Evolutionary conservation across 768 basidiomycete species (phyloP), one percentile per base, ranked within the genome.

Genomic region (Termitomyces sp.): DNA sequence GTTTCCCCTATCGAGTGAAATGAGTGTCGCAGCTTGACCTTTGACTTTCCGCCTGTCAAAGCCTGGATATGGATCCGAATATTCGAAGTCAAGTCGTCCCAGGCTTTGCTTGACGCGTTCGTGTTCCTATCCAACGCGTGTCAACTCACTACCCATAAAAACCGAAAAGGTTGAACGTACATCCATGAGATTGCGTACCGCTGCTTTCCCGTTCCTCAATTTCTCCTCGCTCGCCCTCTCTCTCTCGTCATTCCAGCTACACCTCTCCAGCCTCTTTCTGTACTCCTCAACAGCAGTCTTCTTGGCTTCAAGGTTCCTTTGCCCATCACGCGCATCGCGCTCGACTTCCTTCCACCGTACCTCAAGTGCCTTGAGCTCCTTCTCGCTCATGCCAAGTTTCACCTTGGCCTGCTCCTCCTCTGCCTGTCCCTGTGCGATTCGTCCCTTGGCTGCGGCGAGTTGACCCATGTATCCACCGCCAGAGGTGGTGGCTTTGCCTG

Each of bases 391-490:
- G 2, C 75, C 83, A 43, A 97, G 83, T 71, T 89, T 88, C 48
- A 88, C 79, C 49, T 86, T 86, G 57, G 80, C 83, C 69, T 96
- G 92, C 68, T 96, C 89, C 65, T 92, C 92, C 67, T 95, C 94
- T 0, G 95, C 88, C 8, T 83, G 78, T 0, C 87, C 89, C 57
- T 92, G 89, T 0, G 94, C 86, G 0, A 89, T 75, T 3, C 86
- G 85, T 2, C 84, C 84, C 66, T 87, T 86, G 0, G 95, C 92
- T 14, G 92, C 87, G 0, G 95, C 91, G 46, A 99, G 84, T 72
- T 98, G 96, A 20, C 95, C 97, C 86, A 98, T 89, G 73, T 98
- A 98, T 0, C 97, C 97, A 2, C 95, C 94, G 10, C 86, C 84
- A 17, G 86, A 83, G 45, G 86, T 86, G 60, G 84, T 86, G 34